Conservation (phyloP, 2,329 filamentous ascomycete species). For the Sarocladium brachiariae region DNA sequence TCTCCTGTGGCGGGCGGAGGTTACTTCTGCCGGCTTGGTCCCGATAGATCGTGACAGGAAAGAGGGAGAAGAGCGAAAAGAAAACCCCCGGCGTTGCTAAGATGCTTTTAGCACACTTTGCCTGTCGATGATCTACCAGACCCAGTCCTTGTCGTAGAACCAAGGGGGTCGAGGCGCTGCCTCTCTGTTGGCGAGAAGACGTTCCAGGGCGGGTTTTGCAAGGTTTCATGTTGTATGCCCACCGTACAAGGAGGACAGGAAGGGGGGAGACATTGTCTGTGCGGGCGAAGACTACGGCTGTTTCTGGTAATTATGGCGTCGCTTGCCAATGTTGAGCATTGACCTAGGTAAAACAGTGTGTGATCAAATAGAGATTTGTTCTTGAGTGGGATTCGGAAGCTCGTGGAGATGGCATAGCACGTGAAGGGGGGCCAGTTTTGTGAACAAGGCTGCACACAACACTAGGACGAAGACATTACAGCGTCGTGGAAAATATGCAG, state of each 20-base stretch:
- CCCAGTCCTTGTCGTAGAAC: no score
- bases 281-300: not conserved
- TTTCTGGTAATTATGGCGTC: no score
- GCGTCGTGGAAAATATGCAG: not conserved
- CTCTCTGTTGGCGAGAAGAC: not conserved
- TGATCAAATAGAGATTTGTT: no score
- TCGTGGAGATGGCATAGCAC: no score
- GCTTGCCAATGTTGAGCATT: not conserved
- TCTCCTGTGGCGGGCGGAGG: no score
- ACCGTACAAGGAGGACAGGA: not conserved
- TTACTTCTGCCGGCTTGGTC: not conserved
- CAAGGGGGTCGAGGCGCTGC: not conserved
- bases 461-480: not conserved
- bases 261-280: not conserved
- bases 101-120: not conserved
- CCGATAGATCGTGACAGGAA: not conserved
- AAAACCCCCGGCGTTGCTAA: no score
- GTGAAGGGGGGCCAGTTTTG: no score
- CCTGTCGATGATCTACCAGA: not conserved
- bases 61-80: no score
- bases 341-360: not conserved
- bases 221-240: constrained; percentile 2
- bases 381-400: no score
- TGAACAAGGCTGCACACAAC: not conserved
- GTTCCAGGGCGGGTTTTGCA: not conserved